Evolutionary conservation across 164 flowering plant genomes (phyloP).

Genomic region (Dillenia suffruticosa): DNA sequence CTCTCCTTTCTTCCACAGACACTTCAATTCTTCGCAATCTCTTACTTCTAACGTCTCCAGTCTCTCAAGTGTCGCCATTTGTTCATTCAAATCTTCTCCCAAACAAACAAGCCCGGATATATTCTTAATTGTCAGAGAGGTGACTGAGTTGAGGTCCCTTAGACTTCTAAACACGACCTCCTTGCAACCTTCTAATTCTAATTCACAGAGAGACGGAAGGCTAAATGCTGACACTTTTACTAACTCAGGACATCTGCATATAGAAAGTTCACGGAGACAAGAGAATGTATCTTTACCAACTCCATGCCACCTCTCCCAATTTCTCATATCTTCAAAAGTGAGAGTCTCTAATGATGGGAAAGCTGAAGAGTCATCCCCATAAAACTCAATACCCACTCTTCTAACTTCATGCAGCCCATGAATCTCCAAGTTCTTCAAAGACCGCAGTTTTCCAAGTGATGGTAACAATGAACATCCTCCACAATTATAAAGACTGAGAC

Average conservation of each 20-base stretch:
- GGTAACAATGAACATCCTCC: neutral
- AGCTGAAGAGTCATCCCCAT: neutral
- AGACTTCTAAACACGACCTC: too few species aligned
- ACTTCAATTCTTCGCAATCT: too few species aligned
- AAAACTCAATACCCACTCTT: neutral
- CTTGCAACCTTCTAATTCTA: too few species aligned
- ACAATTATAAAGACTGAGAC: constrained; percentile 2
- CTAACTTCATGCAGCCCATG: neutral
- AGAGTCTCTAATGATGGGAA: constrained; percentile 6
- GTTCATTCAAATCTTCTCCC: too few species aligned
- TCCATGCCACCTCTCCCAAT: constrained; percentile 1
- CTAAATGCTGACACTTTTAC: neutral
- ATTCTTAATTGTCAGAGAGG: too few species aligned
- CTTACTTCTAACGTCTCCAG: too few species aligned
- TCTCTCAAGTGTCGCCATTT: too few species aligned
- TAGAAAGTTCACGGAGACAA: constrained; percentile 1
- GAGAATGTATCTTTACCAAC: neutral
- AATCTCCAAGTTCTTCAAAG: constrained; percentile 5
- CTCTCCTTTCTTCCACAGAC: too few species aligned
- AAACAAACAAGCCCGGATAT: too few species aligned
- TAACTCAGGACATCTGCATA: constrained; percentile 1
- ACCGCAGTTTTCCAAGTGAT: constrained; percentile 6
- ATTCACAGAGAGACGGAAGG: too few species aligned
- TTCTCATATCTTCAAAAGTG: neutral
- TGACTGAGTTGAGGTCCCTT: too few species aligned